Evolutionary conservation across 2,329 filamentous ascomycete genomes (phyloP), one percentile per base, ranked within the genome.

Genomic region (Aspergillus novoparasiticus): DNA sequence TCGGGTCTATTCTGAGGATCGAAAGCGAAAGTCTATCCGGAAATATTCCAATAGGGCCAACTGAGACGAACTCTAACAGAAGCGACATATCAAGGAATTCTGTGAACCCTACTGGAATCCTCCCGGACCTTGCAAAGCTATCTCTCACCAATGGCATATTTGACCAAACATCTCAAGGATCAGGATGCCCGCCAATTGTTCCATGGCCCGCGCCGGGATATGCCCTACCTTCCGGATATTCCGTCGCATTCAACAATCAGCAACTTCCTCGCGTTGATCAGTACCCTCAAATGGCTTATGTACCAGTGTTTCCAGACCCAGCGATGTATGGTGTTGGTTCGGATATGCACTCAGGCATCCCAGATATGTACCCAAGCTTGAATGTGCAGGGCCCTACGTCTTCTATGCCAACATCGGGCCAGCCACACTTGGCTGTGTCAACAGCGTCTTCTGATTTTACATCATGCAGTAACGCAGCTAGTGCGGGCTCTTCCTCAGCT

Each of bases 341-440:
- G 48, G 67, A 69, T 57, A 59, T 66, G 28, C 36, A 60, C 26
- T 41, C 59, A 30, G 71, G 68, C 65, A 51, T 66, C 51, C 66
- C 67, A 23, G 66, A 63, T 54, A 39, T 58, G 26, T 63, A 63
- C 48, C 69, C 68, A 34, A 39, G 61, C 11, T 63, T 68, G 48
- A 57, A 58, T 54, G 45, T 61, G 14, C 67, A 67, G 36, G 55
- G 45, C 21, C 28, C 63, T 11, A 36, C 57, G 28, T 53, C 70
- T 21, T 60, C 63, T 58, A 50, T 68, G 45, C 43, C 67, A 19
- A 19, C 68, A 14, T 46, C 64, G 30, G 45, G 54, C 30, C 69
- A 71, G 28, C 57, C 64, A 11, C 61, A 67, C 34, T 57, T 59
- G 4, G 28, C 62, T 51, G 36, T 57, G 6, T 55, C 66, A 26